These are phyloP conservation scores for Daldinia bambusicola DNA, from an alignment of 495 filamentous ascomycete genomes.

Conservation along the genomic window DNA sequence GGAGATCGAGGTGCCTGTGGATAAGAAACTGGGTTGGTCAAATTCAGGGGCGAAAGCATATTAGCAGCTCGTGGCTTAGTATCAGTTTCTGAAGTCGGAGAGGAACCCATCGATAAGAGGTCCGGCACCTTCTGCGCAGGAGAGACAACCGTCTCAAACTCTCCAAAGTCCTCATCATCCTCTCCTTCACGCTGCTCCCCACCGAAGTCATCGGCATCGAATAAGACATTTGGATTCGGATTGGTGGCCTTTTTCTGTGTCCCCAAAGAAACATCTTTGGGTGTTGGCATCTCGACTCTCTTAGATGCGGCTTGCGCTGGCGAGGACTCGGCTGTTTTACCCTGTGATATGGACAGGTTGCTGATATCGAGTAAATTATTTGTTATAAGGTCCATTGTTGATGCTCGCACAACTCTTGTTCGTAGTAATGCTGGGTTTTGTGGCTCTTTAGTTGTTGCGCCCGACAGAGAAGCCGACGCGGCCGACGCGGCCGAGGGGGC, in stretches of 20 bases:
- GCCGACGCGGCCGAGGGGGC: conserved; percentile 10
- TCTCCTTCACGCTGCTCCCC: conserved; percentile 48
- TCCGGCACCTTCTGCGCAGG: conserved; percentile 28
- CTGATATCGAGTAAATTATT: conserved; percentile 56
- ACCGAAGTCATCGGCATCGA: conserved; percentile 62
- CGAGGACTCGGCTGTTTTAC: conserved; percentile 10
- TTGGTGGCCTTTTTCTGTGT: conserved; percentile 25
- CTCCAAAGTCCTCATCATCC: conserved; percentile 62
- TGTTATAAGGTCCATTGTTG: conserved; percentile 57
- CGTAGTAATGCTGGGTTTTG: conserved; percentile 27
- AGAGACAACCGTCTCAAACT: conserved; percentile 56
- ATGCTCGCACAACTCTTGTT: conserved; percentile 51
- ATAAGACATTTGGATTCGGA: conserved; percentile 57
- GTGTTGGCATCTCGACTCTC: conserved; percentile 18
- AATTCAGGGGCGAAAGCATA: conserved; percentile 36
- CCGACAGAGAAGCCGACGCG: conserved; percentile 7
- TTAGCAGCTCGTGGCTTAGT: conserved; percentile 47
- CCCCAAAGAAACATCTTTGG: conserved; percentile 9
- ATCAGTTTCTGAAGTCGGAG: conserved; percentile 22
- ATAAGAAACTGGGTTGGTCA: conserved; percentile 48
- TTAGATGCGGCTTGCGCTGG: conserved; percentile 7
- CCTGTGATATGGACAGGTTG: conserved; percentile 21
- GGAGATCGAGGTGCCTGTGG: conserved; percentile 62
- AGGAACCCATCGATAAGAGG: conserved; percentile 27
- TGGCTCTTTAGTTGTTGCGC: conserved; percentile 25